Evolutionary conservation across 2,329 filamentous ascomycete genomes (phyloP).

Genomic region (Alternaria triticina): DNA sequence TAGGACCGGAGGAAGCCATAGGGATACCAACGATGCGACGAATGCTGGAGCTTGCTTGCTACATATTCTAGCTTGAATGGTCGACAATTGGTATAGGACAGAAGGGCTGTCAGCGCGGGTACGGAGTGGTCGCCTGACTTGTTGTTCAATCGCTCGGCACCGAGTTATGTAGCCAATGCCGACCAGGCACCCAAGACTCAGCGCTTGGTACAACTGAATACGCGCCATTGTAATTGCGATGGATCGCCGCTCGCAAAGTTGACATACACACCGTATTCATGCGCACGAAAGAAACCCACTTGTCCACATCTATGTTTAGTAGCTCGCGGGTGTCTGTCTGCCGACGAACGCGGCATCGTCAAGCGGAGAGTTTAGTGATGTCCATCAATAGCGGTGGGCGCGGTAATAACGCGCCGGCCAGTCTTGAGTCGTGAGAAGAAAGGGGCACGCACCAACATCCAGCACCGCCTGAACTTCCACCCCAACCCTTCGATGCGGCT

Average conservation of each 20-base stretch:
- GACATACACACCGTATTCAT: neutral
- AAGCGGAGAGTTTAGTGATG: slow-evolving; percentile 12
- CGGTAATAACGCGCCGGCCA: neutral
- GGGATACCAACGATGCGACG: neutral
- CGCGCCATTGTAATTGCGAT: neutral
- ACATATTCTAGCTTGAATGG: neutral
- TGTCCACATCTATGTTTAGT: neutral
- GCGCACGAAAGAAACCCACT: neutral
- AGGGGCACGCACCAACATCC: slow-evolving; percentile 18
- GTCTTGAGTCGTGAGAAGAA: slow-evolving; percentile 16
- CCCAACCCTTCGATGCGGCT: slow-evolving; percentile 19
- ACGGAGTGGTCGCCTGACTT: slow-evolving; percentile 2
- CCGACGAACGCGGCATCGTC: neutral
- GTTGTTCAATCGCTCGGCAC: neutral
- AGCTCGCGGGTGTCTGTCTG: neutral
- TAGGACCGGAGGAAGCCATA: neutral
- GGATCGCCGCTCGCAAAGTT: neutral
- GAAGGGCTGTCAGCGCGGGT: neutral
- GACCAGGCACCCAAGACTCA: slow-evolving; percentile 11
- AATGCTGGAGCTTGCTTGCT: neutral
- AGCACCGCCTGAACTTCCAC: slow-evolving; percentile 2
- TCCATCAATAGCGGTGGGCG: slow-evolving; percentile 9
- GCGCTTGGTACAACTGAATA: slow-evolving; percentile 1
- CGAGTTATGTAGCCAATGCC: neutral
- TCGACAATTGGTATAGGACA: neutral